Base-by-base conservation (phyloP, 495 filamentous ascomycete genomes). In the Hypoxylon cercidicola region DNA sequence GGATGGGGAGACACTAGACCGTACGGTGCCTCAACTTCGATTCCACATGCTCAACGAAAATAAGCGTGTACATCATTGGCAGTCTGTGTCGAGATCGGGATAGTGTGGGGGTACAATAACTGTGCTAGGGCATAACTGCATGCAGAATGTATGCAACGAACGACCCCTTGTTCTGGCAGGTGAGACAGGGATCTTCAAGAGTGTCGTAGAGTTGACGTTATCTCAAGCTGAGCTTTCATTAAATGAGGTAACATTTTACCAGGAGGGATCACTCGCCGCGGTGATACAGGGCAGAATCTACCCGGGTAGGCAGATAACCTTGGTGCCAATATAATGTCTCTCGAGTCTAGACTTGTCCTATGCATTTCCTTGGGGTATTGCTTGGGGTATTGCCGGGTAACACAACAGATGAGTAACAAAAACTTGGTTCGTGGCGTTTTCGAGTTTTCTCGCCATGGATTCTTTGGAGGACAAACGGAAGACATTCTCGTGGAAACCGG, bases 71-170 rank as follows among this genome's bases (percentile, higher is more conserved):
- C 7, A 15, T 44, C n/a, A 62, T 58, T 58, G 53, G 53, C 30
- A 25, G 32, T 50, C 19, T 9, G 7, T 12, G 30, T 21, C 39
- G 18, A 16, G 47, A 19, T 39, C 34, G 53, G 58, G 41, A 41
- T 47, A 35, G 41, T 1, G 44, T 68, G 47, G 53, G 59, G 59
- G 58, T 37, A 16, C 47, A 12, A 19, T 43, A 47, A 41, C 41
- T 37, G 43, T 51, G 30, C 64, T 35, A 59, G 64, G 64, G 58
- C 55, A 51, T 62, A 68, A 58, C 53, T 58, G 57, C 64, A 67
- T 62, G 57, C 47, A 62, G 25, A n/a, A 66, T 62, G 48, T 49
- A 62, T 64, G 53, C 39, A 28, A 67, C 58, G 48, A 50, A 16
- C 5, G 49, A 41, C 53, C 41, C 52, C 57, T 60, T 55, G 52